Percentiles rank a stretch among this genome's conserved stretches.
phyloP scores from a whole-genome alignment of 169 alveolate genomes.

The Plasmodium inui region DNA sequence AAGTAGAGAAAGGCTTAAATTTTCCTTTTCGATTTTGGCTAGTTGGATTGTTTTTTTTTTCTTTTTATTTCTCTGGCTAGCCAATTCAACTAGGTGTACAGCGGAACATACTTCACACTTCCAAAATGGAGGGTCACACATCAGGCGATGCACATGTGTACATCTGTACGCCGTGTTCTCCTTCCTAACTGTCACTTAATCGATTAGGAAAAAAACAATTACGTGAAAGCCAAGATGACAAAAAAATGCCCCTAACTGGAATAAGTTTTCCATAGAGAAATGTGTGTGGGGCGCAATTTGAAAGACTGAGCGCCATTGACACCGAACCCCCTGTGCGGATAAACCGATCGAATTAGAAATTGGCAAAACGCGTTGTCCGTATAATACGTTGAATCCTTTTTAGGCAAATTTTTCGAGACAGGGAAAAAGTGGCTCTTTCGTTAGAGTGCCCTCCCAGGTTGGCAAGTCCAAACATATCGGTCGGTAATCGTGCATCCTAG shows the following conservation, averaged over 20 bases:
- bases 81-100: not conserved
- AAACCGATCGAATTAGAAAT: too few species aligned
- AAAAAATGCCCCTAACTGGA: not conserved
- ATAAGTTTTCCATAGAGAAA: not conserved
- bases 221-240: not conserved
- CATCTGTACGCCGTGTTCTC: not conserved
- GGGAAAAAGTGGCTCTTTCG: not conserved
- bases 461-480: not conserved
- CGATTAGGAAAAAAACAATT: not conserved
- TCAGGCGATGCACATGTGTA: not conserved
- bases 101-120: not conserved
- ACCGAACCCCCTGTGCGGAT: too few species aligned
- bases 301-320: too few species aligned
- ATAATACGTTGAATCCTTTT: not conserved
- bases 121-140: not conserved
- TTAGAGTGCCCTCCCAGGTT: not conserved
- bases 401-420: not conserved
- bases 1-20: not conserved
- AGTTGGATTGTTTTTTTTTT: not conserved
- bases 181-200: not conserved
- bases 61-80: not conserved
- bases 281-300: not conserved
- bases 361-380: too few species aligned
- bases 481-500: not conserved
- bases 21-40: not conserved